Base-by-base conservation (phyloP, 371 early-diverging fungal species). In the Gilbertella persicaria region DNA sequence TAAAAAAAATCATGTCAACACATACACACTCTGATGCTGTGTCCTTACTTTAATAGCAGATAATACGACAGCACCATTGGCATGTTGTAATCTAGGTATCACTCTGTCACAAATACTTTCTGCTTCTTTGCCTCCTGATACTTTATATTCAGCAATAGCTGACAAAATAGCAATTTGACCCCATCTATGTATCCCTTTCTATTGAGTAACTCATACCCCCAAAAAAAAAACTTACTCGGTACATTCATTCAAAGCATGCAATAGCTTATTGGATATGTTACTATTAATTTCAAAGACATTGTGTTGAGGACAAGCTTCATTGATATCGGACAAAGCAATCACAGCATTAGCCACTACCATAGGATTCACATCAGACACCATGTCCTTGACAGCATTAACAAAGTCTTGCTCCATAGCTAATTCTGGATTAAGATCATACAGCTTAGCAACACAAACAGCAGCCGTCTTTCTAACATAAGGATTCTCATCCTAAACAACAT, bases 261-360 rank as follows among this genome's bases (percentile, higher is more conserved):
- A 74, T 61, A 98, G 80, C 69, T 97, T 97, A 68, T 85, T 85
- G 35, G 94, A 87, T 29, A 90, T 84, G 29, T 79, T 72, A 57
- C 79, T 80, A 59, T 89, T 96, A 47, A 97, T 76, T 50, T 84
- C 81, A 53, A 97, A 90, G 40, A 90, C 78, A 50, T 92, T 87
- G 37, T 87, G 85, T 43, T 75, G 76, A 1, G 83, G 80, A n/a
- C 91, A 85, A 1, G 87, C 71, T 58, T 96, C 95, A 12, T 90
- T 88, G 58, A 98, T 97, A 70, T 98, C 99, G 4, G 90, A 79
- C 54, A 98, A 76, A 3, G 97, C 96, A 2, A 93, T 89, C 30
- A 98, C 96, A 5, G 96, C 94, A 62, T 97, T 97, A 12, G 99
- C 94, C 41, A 97, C 95, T 4, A 95, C 93, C 79, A 94, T 91